A percentile compares a stretch with the other conserved stretches of the same genome.
Evolutionary conservation across 192 early-diverging fungal genomes (phyloP).

Genomic region (Chytriomyces hyalinus): DNA sequence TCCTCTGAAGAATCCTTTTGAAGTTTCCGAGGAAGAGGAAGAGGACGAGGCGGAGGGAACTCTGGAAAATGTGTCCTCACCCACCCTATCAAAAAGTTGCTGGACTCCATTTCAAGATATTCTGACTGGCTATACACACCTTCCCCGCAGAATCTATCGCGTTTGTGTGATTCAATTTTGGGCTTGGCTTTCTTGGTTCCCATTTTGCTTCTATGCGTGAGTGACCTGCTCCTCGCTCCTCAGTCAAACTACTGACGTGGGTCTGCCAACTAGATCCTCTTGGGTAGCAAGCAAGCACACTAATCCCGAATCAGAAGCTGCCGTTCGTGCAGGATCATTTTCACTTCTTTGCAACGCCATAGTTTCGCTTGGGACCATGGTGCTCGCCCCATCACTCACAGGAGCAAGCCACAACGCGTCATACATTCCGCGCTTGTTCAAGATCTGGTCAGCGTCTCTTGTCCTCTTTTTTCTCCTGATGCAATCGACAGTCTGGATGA

Average conservation of each 20-base stretch:
- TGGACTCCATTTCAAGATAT: too few relatives aligned
- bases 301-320: slow-evolving; percentile 31
- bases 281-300: slow-evolving; percentile 68
- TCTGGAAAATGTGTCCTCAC: too few relatives aligned
- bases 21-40: too few relatives aligned
- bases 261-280: slow-evolving; percentile 51
- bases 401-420: slow-evolving; percentile 37
- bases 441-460: slow-evolving; percentile 72
- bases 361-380: slow-evolving; percentile 68
- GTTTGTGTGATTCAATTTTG: slow-evolving; percentile 92
- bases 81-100: too few relatives aligned
- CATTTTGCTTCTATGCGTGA: slow-evolving; percentile 91
- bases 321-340: slow-evolving; percentile 82
- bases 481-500: slow-evolving; percentile 69
- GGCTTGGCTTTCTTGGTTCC: slow-evolving; percentile 96
- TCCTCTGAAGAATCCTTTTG: too few relatives aligned
- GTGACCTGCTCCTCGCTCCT: background rate
- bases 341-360: slow-evolving; percentile 82
- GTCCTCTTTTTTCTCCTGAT: slow-evolving; percentile 70
- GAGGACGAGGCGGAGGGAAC: too few relatives aligned
- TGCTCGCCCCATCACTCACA: slow-evolving; percentile 63
- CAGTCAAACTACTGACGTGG: slow-evolving; percentile 11
- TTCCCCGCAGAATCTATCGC: slow-evolving; percentile 70
- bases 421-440: too few relatives aligned
- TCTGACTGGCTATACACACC: background rate